Base-by-base conservation (phyloP, 2,329 filamentous ascomycete species). In the Incumbomyces delicatus region DNA sequence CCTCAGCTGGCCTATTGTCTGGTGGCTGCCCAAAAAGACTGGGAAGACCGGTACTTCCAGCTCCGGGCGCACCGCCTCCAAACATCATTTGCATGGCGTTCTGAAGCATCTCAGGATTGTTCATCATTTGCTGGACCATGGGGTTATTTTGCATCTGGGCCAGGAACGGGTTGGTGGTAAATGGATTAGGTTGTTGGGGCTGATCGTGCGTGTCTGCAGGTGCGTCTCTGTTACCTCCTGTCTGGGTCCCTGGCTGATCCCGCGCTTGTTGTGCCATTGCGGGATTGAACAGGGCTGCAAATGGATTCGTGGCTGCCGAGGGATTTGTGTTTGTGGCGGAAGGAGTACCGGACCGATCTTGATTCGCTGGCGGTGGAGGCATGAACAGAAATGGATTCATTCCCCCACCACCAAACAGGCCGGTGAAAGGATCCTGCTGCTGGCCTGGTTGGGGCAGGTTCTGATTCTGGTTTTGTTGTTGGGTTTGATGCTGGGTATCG, bases 1-100 rank as follows among this genome's bases (percentile, higher is more conserved):
- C 92, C 71, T 98, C 92, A 0, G 92, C 90, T 3, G 92, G 89
- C 52, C 90, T 77, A 60, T 76, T 94, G 66, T 98, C 92, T 2
- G 76, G 66, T 4, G 87, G 84, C 14, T 39, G 50, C 14, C 53
- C 54, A 20, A 55, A 50, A n/a, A 50, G 57, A 30, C 58, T 54
- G 30, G 50, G 55, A 20, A 61, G 61, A 13, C 66, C 62, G 16
- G 61, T 60, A 20, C 59, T 65, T 73, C 69, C 63, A 47, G 53
- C 58, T 33, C 61, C 62, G 46, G 53, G 58, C 33, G 61, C 62
- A 47, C 54, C 58, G 33, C 61, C 62, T 37, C 65, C 67, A 45
- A 66, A 67, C 56, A 74, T 63, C 5, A 65, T 61, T 46, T 74
- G 71, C 67, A 81, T 69, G 65, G 79, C 69, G 49, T 77, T 68